Conservation (phyloP, 129 eudicot genomes). For the Helichrysum umbraculigerum region DNA sequence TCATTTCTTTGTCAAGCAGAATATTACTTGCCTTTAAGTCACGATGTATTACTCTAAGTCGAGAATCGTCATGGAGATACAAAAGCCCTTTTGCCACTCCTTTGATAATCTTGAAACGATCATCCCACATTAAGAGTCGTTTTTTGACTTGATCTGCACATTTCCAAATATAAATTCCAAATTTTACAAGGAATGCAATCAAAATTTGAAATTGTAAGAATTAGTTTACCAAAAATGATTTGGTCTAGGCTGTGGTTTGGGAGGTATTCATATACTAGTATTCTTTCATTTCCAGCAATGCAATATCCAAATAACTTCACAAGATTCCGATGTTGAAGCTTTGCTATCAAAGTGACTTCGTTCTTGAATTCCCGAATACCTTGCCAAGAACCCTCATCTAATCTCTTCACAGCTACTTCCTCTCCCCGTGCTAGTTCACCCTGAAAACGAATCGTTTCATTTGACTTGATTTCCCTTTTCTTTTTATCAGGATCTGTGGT, state of each 20-base stretch:
- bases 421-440: constrained; percentile 52
- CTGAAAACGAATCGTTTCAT: constrained; percentile 19
- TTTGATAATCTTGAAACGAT: constrained; percentile 51
- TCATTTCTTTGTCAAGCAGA: constrained; percentile 56
- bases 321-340: constrained; percentile 43
- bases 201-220: not conserved
- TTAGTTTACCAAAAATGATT: constrained; percentile 47
- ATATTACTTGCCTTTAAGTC: constrained; percentile 68
- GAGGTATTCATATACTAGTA: constrained; percentile 62
- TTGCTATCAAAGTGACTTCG: constrained; percentile 50
- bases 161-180: not conserved
- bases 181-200: not conserved
- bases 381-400: constrained; percentile 54
- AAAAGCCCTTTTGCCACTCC: constrained; percentile 62
- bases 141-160: constrained; percentile 44
- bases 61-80: constrained; percentile 63
- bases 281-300: constrained; percentile 54
- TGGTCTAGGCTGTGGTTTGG: constrained; percentile 63
- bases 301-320: constrained; percentile 52
- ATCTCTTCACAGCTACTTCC: constrained; percentile 64
- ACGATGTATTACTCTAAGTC: constrained; percentile 58
- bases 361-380: constrained; percentile 60
- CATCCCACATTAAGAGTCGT: constrained; percentile 47
- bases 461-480: not conserved
- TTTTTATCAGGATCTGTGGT: not conserved